phyloP scores from a whole-genome alignment of 225 moss, liverwort and hornwort species.

The Physcomitrium patens region DNA sequence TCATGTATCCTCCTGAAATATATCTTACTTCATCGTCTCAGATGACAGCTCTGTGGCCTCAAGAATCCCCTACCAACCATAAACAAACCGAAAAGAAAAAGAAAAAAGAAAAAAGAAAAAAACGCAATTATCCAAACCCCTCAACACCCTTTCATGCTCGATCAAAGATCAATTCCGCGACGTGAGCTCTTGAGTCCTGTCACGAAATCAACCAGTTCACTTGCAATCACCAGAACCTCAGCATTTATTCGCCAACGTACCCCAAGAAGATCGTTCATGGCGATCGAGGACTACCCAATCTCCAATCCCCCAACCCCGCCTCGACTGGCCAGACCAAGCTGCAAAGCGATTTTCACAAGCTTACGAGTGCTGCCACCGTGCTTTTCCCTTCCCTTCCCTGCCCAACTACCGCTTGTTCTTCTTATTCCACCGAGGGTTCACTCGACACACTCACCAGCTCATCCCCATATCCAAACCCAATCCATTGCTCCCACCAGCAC shows the following conservation, averaged over 20 bases:
- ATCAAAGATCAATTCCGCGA: too few relatives aligned
- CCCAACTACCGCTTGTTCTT: too few relatives aligned
- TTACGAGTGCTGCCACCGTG: background rate
- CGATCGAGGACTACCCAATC: background rate
- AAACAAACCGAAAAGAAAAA: too few relatives aligned
- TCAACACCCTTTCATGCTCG: too few relatives aligned
- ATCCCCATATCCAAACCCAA: too few relatives aligned
- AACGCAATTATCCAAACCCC: too few relatives aligned
- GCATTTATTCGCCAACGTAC: slow-evolving; percentile 15
- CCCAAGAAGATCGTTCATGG: slow-evolving; percentile 49
- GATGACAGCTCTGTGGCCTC: background rate
- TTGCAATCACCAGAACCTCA: background rate
- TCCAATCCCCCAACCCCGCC: background rate
- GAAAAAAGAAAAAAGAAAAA: too few relatives aligned
- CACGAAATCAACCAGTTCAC: background rate
- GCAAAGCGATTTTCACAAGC: slow-evolving; percentile 8
- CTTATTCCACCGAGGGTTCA: too few relatives aligned
- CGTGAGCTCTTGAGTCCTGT: background rate
- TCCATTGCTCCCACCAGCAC: too few relatives aligned
- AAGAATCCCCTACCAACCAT: too few relatives aligned
- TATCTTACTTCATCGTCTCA: background rate
- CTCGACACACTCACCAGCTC: too few relatives aligned
- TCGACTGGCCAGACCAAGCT: background rate
- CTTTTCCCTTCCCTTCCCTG: too few relatives aligned
- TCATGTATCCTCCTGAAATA: background rate